Base-by-base conservation (phyloP, 2,329 filamentous ascomycete genomes). In the Paecilomyces formosus region DNA sequence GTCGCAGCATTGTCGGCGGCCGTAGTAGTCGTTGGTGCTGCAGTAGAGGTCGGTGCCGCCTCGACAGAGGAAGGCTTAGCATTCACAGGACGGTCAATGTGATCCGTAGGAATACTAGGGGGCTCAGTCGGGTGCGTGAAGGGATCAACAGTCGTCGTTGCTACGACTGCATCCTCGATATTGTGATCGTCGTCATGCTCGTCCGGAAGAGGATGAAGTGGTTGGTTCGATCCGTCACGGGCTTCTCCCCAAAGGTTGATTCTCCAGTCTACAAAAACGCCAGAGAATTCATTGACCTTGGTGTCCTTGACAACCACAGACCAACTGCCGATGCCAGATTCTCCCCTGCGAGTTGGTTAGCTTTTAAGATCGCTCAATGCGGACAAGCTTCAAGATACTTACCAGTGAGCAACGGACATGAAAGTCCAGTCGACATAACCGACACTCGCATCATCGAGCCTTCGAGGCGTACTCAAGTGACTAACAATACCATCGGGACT, bases 381-480 rank as follows among this genome's bases (percentile, higher is more conserved):
- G 45, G 6, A 55, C 55, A 15, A 54, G 22, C 35, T 12, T 15
- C 18, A 11, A 24, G 30, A 50, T 30, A 75, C 87, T 75, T 81
- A 92, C 89, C 92, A 99, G 72, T 99, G 94, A 63, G 88, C 92
- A 39, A 99, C 94, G 61, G 88, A 95, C 94, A 99, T 99, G 68
- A 99, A 99, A 0, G 93, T 97, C 94, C 94, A 99, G 76, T 97
- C 91, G 39, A 87, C 78, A 72, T 97, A 99, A 8, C 94, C 94
- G 22, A 76, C 74, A 0, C 76, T 71, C 35, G 82, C 82, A 1
- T 82, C 78, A 72, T 99, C 94, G 22, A 84, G 74, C 60, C 82
- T 82, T 63, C 94, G 88, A 1, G 88, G 79, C 12, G 87, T 89
- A 3, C 92, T 88, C 56, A 99, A 84, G 69, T 96, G 88, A 70